phyloP scores from a whole-genome alignment of 2,329 filamentous ascomycete genomes.

The Beauveria varroae region DNA sequence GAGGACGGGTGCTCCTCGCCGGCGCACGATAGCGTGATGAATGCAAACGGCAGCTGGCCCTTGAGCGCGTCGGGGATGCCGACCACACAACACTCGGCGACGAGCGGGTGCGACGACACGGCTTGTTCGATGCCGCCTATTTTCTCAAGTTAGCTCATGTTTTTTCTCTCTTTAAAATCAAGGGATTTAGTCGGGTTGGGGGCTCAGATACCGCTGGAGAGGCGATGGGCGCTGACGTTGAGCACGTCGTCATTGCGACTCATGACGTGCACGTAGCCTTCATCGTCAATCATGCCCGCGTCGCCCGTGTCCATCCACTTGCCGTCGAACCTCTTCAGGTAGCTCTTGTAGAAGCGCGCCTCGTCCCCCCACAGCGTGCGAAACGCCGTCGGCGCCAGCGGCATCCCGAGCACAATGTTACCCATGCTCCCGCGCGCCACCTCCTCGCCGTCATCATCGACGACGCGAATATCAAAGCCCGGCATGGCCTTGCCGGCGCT shows the following conservation, averaged over 20 bases:
- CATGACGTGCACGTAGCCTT: constrained; percentile 61
- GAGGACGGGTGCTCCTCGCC: constrained; percentile 36
- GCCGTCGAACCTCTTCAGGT: constrained; percentile 73
- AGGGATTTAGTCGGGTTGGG: background rate
- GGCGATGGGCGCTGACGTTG: constrained; percentile 88
- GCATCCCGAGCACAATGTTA: constrained; percentile 80
- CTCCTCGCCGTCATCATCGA: constrained; percentile 72
- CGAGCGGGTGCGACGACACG: constrained; percentile 68
- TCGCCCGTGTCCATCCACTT: constrained; percentile 89
- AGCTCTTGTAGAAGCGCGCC: constrained; percentile 76
- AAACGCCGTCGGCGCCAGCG: constrained; percentile 79
- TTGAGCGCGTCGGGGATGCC: constrained; percentile 81
- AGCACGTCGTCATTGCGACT: constrained; percentile 75
- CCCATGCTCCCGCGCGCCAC: constrained; percentile 71
- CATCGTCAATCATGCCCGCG: constrained; percentile 74
- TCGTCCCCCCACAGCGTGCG: constrained; percentile 81
- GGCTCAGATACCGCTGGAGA: constrained; percentile 61
- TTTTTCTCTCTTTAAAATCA: background rate
- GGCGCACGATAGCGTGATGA: constrained; percentile 52
- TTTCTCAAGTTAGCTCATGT: background rate
- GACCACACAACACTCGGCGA: constrained; percentile 81
- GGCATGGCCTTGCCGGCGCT: constrained; percentile 88
- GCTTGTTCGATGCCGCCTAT: constrained; percentile 83
- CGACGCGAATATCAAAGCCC: constrained; percentile 78
- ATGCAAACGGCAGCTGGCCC: constrained; percentile 86